Evolutionary conservation across 345 rosid genomes (phyloP).

Genomic region (Eucalyptus sideroxylon): DNA sequence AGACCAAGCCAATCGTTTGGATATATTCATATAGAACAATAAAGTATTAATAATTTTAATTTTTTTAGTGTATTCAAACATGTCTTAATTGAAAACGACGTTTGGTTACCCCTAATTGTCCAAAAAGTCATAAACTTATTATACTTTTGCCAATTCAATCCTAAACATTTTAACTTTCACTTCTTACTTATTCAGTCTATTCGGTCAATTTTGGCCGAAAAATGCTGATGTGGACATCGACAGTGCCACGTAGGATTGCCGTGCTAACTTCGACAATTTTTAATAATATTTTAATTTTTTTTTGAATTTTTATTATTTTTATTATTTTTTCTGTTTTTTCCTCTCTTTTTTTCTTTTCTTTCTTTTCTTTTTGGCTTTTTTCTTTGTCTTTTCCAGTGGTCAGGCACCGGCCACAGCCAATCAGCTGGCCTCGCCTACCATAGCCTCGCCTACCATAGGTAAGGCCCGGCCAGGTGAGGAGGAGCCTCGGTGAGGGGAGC

Average conservation of each 20-base stretch:
- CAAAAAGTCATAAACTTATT: fast-evolving
- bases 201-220: fast-evolving
- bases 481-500: too few relatives aligned
- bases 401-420: fast-evolving
- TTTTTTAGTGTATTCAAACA: background rate
- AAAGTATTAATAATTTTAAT: background rate
- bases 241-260: fast-evolving
- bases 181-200: fast-evolving
- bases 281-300: too few relatives aligned
- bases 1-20: background rate
- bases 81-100: background rate
- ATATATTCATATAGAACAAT: background rate
- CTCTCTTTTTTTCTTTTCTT: too few relatives aligned
- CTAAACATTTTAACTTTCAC: fast-evolving
- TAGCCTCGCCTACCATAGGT: fast-evolving
- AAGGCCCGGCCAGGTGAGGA: fast-evolving
- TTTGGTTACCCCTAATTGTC: background rate
- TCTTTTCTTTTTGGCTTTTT: too few relatives aligned
- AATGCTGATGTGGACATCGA: fast-evolving
- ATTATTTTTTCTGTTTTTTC: too few relatives aligned
- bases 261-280: fast-evolving
- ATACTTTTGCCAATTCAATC: fast-evolving
- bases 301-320: too few relatives aligned
- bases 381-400: too few relatives aligned
- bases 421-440: fast-evolving